phyloP scores from a whole-genome alignment of 2,329 filamentous ascomycete genomes.

The Penicillium sp. region DNA sequence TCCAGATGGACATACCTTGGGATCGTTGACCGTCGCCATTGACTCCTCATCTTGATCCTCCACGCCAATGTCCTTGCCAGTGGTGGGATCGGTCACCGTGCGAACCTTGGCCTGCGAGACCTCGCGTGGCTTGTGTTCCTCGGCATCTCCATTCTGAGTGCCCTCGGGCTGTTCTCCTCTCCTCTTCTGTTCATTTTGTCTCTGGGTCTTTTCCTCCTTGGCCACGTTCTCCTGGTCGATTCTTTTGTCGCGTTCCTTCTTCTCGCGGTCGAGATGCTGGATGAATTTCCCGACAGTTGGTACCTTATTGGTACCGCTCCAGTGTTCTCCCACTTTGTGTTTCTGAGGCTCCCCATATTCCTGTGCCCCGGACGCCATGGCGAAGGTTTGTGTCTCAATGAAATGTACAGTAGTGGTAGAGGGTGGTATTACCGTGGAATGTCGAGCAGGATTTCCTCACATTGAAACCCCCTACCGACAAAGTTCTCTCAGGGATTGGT shows the following conservation, averaged over 20 bases:
- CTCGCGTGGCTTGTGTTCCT: constrained; percentile 48
- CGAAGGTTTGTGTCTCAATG: neutral
- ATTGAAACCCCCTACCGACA: constrained; percentile 1
- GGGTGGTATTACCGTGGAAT: neutral
- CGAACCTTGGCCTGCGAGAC: constrained; percentile 48
- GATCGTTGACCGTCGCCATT: constrained; percentile 66
- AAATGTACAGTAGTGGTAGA: neutral
- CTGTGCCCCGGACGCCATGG: constrained; percentile 10
- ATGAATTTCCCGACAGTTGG: constrained; percentile 85
- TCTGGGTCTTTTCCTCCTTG: constrained; percentile 21
- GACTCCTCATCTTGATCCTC: constrained; percentile 71
- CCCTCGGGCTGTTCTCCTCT: neutral
- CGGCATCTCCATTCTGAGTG: constrained; percentile 33
- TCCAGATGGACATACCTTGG: constrained; percentile 49
- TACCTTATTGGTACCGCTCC: constrained; percentile 76
- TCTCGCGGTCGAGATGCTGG: constrained; percentile 70
- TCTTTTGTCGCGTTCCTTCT: constrained; percentile 66
- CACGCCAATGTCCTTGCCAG: constrained; percentile 78
- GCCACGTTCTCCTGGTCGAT: constrained; percentile 57
- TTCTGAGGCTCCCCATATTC: constrained; percentile 22
- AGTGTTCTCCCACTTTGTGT: constrained; percentile 61
- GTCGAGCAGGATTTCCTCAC: neutral
- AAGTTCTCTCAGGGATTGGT: neutral
- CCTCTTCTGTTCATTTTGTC: constrained; percentile 13
- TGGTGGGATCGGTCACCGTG: constrained; percentile 78